phyloP scores from a whole-genome alignment of 1,284 basidiomycete genomes.

The Leccinum fuscescens region DNA sequence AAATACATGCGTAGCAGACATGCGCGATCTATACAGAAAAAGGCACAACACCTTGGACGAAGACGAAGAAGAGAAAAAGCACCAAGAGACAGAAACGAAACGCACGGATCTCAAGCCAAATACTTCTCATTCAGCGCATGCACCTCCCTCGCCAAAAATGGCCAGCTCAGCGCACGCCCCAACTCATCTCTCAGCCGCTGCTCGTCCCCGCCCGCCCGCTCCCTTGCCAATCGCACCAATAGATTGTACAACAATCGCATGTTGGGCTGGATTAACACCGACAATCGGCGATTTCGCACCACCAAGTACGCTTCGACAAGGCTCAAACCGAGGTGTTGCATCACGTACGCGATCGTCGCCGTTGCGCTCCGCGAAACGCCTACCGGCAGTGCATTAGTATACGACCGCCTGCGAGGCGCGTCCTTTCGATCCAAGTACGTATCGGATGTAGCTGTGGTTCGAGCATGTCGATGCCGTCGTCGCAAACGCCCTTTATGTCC shows the following conservation, averaged over 20 bases:
- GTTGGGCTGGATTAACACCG: slow-evolving; percentile 1
- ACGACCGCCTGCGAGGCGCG: not conserved
- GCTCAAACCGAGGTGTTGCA: not conserved
- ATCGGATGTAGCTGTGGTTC: not conserved
- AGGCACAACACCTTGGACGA: not conserved
- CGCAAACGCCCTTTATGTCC: not conserved
- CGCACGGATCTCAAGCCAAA: not conserved
- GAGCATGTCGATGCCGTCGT: not conserved
- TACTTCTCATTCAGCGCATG: not conserved
- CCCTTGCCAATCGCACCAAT: not conserved
- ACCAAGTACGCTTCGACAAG: not conserved
- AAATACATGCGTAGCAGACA: not conserved
- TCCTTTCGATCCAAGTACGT: not conserved
- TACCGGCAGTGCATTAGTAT: not conserved
- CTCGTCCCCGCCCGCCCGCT: not conserved
- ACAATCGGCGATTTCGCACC: not conserved
- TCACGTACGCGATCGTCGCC: slow-evolving; percentile 1
- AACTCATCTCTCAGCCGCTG: not conserved
- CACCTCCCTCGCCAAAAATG: not conserved
- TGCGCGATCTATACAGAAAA: not conserved
- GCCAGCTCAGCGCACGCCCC: not conserved
- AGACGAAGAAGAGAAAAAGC: not conserved
- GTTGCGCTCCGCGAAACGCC: not conserved
- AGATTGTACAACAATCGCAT: not conserved
- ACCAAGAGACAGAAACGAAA: not conserved